Conservation (phyloP, 345 rosid species). For the Euclidium syriacum region DNA sequence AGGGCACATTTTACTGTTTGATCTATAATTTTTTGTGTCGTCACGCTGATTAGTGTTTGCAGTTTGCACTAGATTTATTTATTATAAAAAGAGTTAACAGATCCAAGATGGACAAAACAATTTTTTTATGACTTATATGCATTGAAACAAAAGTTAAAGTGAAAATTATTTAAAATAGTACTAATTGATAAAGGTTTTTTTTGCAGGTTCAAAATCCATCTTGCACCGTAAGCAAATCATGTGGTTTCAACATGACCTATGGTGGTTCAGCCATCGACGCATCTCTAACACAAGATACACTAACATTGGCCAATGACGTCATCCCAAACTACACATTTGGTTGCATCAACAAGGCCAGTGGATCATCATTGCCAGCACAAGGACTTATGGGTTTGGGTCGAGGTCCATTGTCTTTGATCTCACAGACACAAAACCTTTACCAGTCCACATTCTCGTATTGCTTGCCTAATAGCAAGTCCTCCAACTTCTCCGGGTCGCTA, state of each 20-base stretch:
- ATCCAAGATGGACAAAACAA: conserved; percentile 14
- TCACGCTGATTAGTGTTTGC: conserved; percentile 7
- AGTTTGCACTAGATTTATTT: too few species aligned
- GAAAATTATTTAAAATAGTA: background rate
- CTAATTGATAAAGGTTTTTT: background rate
- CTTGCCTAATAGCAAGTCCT: conserved; percentile 71
- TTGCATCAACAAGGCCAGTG: conserved; percentile 59
- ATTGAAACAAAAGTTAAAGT: conserved; percentile 10
- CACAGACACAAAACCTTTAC: conserved; percentile 71
- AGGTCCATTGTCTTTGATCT: conserved; percentile 72
- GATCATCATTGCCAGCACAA: conserved; percentile 73
- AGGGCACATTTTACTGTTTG: conserved; percentile 15
- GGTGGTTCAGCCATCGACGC: conserved; percentile 71
- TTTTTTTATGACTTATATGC: background rate
- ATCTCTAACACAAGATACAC: conserved; percentile 56
- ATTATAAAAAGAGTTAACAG: background rate
- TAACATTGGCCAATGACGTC: conserved; percentile 53
- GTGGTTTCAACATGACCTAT: conserved; percentile 75
- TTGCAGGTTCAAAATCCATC: conserved; percentile 62
- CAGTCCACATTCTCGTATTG: conserved; percentile 84
- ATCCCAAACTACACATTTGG: conserved; percentile 77
- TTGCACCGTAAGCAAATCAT: conserved; percentile 52
- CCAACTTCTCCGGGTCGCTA: conserved; percentile 77
- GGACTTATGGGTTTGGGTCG: conserved; percentile 87
- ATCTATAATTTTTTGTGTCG: conserved; percentile 16